Evolutionary conservation across 805 yeast species (phyloP).

Genomic region (Monosporozyma servazzii): DNA sequence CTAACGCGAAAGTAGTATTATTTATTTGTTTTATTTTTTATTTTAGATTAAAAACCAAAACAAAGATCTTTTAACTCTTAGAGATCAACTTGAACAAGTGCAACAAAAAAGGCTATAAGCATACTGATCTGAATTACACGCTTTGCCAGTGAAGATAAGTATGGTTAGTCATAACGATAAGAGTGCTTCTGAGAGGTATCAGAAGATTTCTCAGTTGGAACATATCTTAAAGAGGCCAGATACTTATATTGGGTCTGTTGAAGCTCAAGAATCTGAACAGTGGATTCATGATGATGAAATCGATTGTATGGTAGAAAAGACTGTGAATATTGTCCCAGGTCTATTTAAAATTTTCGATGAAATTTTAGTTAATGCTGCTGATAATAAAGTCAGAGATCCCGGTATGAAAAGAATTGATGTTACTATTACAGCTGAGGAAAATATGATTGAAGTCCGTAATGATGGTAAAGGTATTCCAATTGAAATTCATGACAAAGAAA

Average conservation of each 20-base stretch:
- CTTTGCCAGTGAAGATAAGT: background rate
- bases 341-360: slow-evolving; percentile 94
- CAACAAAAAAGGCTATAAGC: background rate
- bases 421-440: slow-evolving; percentile 64
- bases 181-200: slow-evolving; percentile 66
- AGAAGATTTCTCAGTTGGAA: slow-evolving; percentile 87
- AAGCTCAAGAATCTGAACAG: slow-evolving; percentile 64
- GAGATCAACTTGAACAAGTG: background rate
- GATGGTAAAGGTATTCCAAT: slow-evolving; percentile 95
- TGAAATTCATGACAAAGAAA: slow-evolving; percentile 85
- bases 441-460: slow-evolving; percentile 70
- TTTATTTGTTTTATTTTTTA: background rate
- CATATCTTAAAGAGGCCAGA: slow-evolving; percentile 97
- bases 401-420: slow-evolving; percentile 80
- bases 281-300: slow-evolving; percentile 75
- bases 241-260: slow-evolving; percentile 93
- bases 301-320: slow-evolving; percentile 47
- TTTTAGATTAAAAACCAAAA: background rate
- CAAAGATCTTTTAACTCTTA: background rate
- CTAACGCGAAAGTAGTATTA: background rate
- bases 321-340: slow-evolving; percentile 86
- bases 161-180: slow-evolving; percentile 22
- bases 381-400: slow-evolving; percentile 92
- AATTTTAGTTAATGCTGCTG: slow-evolving; percentile 96
- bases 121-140: background rate